phyloP scores from a whole-genome alignment of 257 asterid genomes.

The Prunella vulgaris region DNA sequence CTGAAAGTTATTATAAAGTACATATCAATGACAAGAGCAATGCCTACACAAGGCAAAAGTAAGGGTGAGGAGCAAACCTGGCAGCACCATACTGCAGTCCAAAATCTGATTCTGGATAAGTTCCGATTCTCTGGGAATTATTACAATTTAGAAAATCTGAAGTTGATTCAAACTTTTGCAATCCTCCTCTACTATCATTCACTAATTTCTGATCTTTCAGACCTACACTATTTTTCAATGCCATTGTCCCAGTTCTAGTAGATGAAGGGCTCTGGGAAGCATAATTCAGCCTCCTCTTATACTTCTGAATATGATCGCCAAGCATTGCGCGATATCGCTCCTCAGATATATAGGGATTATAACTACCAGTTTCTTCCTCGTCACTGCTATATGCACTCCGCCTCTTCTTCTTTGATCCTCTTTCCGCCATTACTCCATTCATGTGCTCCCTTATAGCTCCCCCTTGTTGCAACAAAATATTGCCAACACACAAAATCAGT shows the following conservation, averaged over 20 bases:
- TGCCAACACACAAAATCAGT: conserved; percentile 18
- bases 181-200: conserved; percentile 58
- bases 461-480: conserved; percentile 33
- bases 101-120: conserved; percentile 48
- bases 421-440: conserved; percentile 64
- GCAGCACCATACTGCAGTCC: conserved; percentile 56
- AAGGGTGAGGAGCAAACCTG: conserved; percentile 50
- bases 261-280: conserved; percentile 55
- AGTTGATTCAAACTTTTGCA: conserved; percentile 56
- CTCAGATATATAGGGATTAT: conserved; percentile 68
- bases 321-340: conserved; percentile 89
- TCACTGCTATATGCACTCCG: conserved; percentile 61
- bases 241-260: conserved; percentile 38
- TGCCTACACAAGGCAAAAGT: not conserved
- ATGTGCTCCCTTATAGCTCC: conserved; percentile 41
- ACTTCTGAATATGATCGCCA: conserved; percentile 88
- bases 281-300: conserved; percentile 65
- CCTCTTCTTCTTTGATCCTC: conserved; percentile 71
- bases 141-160: conserved; percentile 48
- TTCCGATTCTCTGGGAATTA: conserved; percentile 51
- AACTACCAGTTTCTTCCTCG: conserved; percentile 70
- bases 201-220: conserved; percentile 55
- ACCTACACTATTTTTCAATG: conserved; percentile 40
- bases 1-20: not conserved
- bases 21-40: not conserved